Conservation (phyloP, 345 rosid genomes). For the Draba incana region DNA sequence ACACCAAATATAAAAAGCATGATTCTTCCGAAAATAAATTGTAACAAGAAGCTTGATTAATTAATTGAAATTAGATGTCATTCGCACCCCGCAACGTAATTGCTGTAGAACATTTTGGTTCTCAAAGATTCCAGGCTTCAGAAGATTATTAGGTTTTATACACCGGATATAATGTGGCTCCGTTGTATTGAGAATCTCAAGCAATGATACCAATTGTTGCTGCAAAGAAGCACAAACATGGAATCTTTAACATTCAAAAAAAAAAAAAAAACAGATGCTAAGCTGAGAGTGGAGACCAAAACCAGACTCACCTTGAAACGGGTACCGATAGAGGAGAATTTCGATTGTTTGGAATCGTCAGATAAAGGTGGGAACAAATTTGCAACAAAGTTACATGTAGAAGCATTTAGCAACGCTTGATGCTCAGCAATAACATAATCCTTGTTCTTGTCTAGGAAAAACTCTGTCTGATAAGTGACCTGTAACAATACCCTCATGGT, state of each 20-base stretch:
- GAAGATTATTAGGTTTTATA: slow-evolving; percentile 96
- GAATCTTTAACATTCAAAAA: slow-evolving; percentile 19
- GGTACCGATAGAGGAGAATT: slow-evolving; percentile 99
- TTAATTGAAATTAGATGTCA: slow-evolving; percentile 19
- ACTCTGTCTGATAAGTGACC: slow-evolving; percentile 97
- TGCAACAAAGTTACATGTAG: slow-evolving; percentile 84
- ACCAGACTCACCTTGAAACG: slow-evolving; percentile 79
- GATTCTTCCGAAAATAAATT: slow-evolving; percentile 14
- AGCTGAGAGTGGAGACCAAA: slow-evolving; percentile 31
- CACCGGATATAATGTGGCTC: slow-evolving; percentile 99
- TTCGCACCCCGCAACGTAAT: slow-evolving; percentile 91
- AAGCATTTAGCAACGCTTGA: slow-evolving; percentile 86
- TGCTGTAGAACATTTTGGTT: slow-evolving; percentile 85
- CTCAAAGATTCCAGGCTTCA: slow-evolving; percentile 97
- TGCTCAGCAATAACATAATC: slow-evolving; percentile 99
- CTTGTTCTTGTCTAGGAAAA: slow-evolving; percentile 97
- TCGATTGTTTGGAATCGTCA: slow-evolving; percentile 88
- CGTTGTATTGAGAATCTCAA: slow-evolving; percentile 90
- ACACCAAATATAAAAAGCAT: neutral
- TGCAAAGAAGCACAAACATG: slow-evolving; percentile 47
- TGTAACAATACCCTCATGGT: slow-evolving; percentile 41
- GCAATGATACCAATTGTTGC: slow-evolving; percentile 93
- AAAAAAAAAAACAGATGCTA: slow-evolving; percentile 8
- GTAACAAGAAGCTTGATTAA: slow-evolving; percentile 21
- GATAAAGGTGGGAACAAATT: slow-evolving; percentile 75